Base-by-base conservation (phyloP, 352 stramenopile genomes). In the Globisporangium ultimum region DNA sequence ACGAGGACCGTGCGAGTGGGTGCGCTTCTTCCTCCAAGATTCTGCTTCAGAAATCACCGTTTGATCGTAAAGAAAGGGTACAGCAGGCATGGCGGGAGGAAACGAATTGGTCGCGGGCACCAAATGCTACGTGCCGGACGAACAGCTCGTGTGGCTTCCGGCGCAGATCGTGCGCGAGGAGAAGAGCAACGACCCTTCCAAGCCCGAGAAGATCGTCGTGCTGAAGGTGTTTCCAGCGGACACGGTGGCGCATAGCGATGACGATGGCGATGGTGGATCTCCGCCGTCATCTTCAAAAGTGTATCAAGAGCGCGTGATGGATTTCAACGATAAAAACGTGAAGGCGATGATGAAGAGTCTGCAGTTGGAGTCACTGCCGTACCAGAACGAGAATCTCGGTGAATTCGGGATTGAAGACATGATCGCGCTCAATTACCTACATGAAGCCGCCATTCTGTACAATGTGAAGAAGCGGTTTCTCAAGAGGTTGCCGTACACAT, bases 401-500 rank as follows among this genome's bases (percentile, higher is more conserved):
- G 54, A 62, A 12, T 61, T 71, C 2, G 84, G 83, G 52, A 88
- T 87, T 21, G 85, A 93, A n/a, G 85, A 95, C 61, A 94, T 96
- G 88, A 91, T 87, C 50, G 63, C 76, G 34, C 76, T 96, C 61
- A 91, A 93, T 63, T 91, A 97, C 60, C 67, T 97, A 13, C 91
- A 97, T 62, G 89, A 97, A 62, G 74, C 91, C 3, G 87, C 88
- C 36, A 96, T 97, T 54, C 66, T 97, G 42, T 97, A 95, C 74
- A 97, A 97, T 69, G 71, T 97, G 58, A 88, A 94, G 66, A 75
- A 64, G 57, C 80, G 91, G 21, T 97, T 96, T 53, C 70, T 96
- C 28, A 65, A 83, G 41, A 69, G 90, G 42, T 71, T 96, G 55
- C 96, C 96, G 0, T 99, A 99, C 75, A 98, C 96, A 21, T 97